Evolutionary conservation across 2,329 filamentous ascomycete species (phyloP), one percentile per base, ranked within the genome.

Genomic region (Beauveria asiatica): DNA sequence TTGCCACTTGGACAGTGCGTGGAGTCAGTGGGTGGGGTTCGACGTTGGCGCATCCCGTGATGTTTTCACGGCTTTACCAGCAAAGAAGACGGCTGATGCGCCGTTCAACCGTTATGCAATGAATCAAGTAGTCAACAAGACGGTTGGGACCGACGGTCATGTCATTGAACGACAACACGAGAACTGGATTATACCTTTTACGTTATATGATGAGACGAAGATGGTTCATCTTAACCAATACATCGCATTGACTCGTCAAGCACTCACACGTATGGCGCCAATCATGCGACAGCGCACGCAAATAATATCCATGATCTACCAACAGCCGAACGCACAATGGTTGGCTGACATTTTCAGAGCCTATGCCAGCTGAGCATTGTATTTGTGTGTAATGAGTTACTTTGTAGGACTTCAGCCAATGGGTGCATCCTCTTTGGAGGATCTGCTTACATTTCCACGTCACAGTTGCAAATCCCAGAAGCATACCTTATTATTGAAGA

Each of bases 401-500:
- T 42, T 42, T 19, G 16, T 3, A 42, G 9, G 41, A 19, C 17
- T 17, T n/a, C 41, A 42, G 17, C 41, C 17, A 42, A n/a, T 4
- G 41, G 41, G 3, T 42, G 41, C 17, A 19, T 42, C 13, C 2
- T 13, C 33, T 37, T 19, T 9, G 7, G 4, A 42, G 46, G 10
- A 23, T 48, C 3, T 49, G 17, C n/a, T 17, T n/a, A 49, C 48
- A 37, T 19, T 17, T 5, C 48, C n/a, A 53, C 1, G 10, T n/a
- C 8, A 41, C 33, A 25, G 19, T 19, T 41, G 10, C 33, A 16
- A 56, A 25, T 5, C 10, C 5, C 45, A 17, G n/a, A 5, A 19
- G n/a, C 23, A 9, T 3, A 21, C 13, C 3, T 17, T 7, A 41
- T 65, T 68, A 73, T 61, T 69, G 75, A 42, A 82, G 64, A 6